Evolutionary conservation across 1,284 basidiomycete species (phyloP), one percentile per base, ranked within the genome.

Genomic region (Ceratobasidium sp.): DNA sequence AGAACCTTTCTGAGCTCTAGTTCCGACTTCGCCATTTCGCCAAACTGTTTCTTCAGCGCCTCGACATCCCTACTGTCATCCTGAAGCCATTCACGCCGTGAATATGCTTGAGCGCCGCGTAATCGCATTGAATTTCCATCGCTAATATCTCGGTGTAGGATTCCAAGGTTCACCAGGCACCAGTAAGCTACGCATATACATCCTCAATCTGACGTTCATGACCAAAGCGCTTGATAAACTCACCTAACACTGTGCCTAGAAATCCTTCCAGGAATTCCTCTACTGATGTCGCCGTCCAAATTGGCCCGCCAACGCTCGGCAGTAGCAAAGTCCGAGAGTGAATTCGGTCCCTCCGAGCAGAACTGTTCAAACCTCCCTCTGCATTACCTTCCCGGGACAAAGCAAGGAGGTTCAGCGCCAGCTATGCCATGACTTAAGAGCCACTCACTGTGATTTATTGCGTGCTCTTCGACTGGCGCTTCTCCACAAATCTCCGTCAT

Each of bases 121-220:
- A 57, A 38, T 21, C 57, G 14, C 23, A 69, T 4, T 41, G 57
- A 52, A 21, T 69, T 69, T 1, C 66, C 66, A 32, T 47, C 43
- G 66, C 66, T 69, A 11, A 69, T 58, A 47, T 69, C 66, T 21
- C 66, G 52, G 38, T 69, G 66, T 16, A 69, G 9, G 2, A 58
- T 21, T 14, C 66, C 66, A 18, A 57, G 35, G 54, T 69, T 69
- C 2, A 57, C 32, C 3, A 58, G 13, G 4, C 30, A 26, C 66
- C 66, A 69, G 28, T 69, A 69, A 41, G 52, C 66, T 69, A 26
- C 11, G 26, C 18, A 57, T 32, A 21, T 18, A 21, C 8, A 41
- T 4, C 23, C 30, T 64, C 28, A 38, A 30, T 14, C 7, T 26
- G 4, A 18, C 6, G 30, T 11, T 38, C 4, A 38, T 11, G 11